Evolutionary conservation across 257 asterid genomes (phyloP), one percentile per base, ranked within the genome.

Genomic region (Nicotiana tomentosiformis): DNA sequence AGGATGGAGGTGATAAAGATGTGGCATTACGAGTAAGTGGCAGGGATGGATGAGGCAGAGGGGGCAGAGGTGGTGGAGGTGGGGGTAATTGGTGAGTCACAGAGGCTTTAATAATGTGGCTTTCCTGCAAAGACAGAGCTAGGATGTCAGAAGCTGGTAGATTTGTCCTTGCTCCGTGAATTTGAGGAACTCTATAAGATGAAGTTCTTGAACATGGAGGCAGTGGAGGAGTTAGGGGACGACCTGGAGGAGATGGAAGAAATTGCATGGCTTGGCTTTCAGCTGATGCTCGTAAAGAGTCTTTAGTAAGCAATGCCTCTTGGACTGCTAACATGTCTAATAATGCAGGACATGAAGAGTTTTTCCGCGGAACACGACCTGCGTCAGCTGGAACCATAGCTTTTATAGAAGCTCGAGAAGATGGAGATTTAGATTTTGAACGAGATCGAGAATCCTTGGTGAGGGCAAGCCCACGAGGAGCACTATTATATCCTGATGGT

Each of bases 401-500:
- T 85, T 89, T 93, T 62, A 93, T 83, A 85, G 93, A 77, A 86
- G 90, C 82, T 87, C 87, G 88, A 83, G 85, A 77, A 83, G 89
- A 78, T 65, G 81, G 86, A 83, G 88, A 84, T 89, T 90, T 91
- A 49, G 95, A 84, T 86, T 91, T 96, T 26, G 88, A 92, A 51
- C 85, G 91, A 29, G 86, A 86, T 66, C 87, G 85, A 69, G 93
- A 84, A 80, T 90, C 97, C 86, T 92, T 93, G 70, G 90, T 86
- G 83, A 84, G 86, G 70, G 91, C 86, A 83, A 92, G 84, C 5
- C 87, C 92, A 83, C 93, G 90, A 77, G 98, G 98, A 86, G 98
- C 98, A 87, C 95, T 96, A 85, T 94, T 92, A 88, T 90, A 84
- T 81, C 97, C 89, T 82, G 97, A 87, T 32, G 96, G 97, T 61